phyloP scores from a whole-genome alignment of 2,329 filamentous ascomycete species.

The Paracoccidioides brasiliensis region DNA sequence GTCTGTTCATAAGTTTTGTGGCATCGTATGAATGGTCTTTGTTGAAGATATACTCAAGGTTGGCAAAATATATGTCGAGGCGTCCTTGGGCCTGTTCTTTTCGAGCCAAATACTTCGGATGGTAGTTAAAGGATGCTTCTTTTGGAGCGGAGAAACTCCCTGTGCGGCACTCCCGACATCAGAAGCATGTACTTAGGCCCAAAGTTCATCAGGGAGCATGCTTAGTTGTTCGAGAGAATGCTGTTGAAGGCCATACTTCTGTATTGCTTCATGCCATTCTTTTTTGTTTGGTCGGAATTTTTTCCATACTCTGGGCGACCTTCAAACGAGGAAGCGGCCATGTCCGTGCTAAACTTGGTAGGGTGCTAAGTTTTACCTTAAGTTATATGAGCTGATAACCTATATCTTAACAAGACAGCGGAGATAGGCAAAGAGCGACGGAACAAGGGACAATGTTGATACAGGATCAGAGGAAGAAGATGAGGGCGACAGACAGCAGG shows the following conservation, averaged over 20 bases:
- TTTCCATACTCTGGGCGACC: conserved; percentile 6
- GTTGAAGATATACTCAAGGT: conserved; percentile 8
- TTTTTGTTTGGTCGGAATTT: conserved; percentile 7
- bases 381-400: neutral
- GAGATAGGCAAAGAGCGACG: neutral
- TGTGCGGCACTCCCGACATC: conserved; percentile 2
- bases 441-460: neutral
- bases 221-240: conserved; percentile 6
- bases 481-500: neutral
- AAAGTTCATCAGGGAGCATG: conserved; percentile 4
- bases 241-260: conserved; percentile 7
- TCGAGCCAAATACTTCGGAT: conserved; percentile 8
- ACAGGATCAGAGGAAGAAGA: neutral
- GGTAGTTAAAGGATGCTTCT: conserved; percentile 8
- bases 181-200: conserved; percentile 3
- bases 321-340: conserved; percentile 1
- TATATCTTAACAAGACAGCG: neutral
- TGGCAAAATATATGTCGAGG: conserved; percentile 6
- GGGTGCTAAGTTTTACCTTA: neutral
- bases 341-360: conserved; percentile 1
- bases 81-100: conserved; percentile 3
- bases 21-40: conserved; percentile 7
- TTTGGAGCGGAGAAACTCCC: conserved; percentile 9
- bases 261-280: conserved; percentile 7
- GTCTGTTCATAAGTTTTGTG: conserved; percentile 3